Conservation (phyloP, 345 rosid species). For the Dovyalis caffra region DNA sequence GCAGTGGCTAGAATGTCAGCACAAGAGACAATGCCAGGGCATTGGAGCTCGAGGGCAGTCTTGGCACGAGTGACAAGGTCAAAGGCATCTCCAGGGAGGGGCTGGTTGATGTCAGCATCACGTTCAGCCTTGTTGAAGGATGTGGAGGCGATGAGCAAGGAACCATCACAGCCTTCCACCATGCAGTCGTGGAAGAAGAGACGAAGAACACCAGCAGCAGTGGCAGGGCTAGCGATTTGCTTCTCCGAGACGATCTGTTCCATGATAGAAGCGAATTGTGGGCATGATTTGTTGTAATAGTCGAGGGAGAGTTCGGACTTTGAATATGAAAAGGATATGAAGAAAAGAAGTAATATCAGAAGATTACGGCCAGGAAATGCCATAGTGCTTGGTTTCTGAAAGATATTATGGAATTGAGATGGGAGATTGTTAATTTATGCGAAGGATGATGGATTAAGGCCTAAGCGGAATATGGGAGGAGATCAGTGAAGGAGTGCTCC, state of each 20-base stretch:
- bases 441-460: background rate
- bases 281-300: slow-evolving; percentile 18
- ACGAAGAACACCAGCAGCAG: slow-evolving; percentile 20
- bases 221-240: slow-evolving; percentile 13
- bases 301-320: slow-evolving; percentile 2
- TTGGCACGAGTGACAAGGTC: slow-evolving; percentile 17
- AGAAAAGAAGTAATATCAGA: background rate
- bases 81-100: slow-evolving; percentile 25
- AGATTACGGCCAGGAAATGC: background rate
- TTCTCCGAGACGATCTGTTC: slow-evolving; percentile 1
- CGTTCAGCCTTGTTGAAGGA: slow-evolving; percentile 10
- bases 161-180: slow-evolving; percentile 14
- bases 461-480: background rate
- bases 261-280: slow-evolving; percentile 4
- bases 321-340: background rate
- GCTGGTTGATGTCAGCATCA: slow-evolving; percentile 13
- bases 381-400: slow-evolving; percentile 1
- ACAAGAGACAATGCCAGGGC: slow-evolving; percentile 24
- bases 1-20: slow-evolving; percentile 23
- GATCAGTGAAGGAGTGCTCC: background rate
- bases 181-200: slow-evolving; percentile 27
- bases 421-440: background rate
- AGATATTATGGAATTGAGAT: background rate
- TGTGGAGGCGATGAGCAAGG: slow-evolving; percentile 15
- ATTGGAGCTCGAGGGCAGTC: slow-evolving; percentile 17